Base-by-base conservation (phyloP, 305 asterid genomes). In the Fraxinus platypoda region DNA sequence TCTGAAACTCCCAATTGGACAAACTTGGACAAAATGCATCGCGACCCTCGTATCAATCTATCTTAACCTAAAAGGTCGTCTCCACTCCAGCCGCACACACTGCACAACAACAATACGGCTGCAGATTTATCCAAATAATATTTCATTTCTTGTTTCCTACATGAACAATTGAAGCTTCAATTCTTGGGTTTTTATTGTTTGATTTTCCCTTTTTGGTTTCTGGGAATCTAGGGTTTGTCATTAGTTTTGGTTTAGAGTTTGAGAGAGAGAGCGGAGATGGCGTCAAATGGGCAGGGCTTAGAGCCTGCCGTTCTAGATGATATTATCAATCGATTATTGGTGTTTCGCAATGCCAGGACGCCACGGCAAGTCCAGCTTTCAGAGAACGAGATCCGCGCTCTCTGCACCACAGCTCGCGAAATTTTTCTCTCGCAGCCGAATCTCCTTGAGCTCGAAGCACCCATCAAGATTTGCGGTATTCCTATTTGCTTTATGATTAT, bases 401-500 rank as follows among this genome's bases (percentile, higher is more conserved):
- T 94, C 35, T 94, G 98, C 82, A 82, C 84, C 77, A 78, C 94
- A 41, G 84, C 97, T 70, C 89, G 95, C 19, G 96, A 91, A 83
- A 90, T 94, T 78, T 94, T 94, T 85, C 92, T 94, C 31, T 90
- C 90, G 68, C 98, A 94, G 88, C 98, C 98, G 49, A 94, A 92
- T 89, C 97, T 94, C 49, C 91, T 94, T 83, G 98, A 94, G 93
- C 95, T 94, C 54, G 95, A 93, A 84, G 97, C 98, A 13, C 98
- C 98, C 80, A 93, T 94, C 87, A 94, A 94, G 97, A 94, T 94
- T 89, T 94, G 98, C 82, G 98, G 98, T 94, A 94, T 43, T 54
- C 23, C 3, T 59, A 59, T 46, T 76, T 75, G 8, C 72, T 59
- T 26, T 26, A 23, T 71, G 79, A 52, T 41, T 76, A 3, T 76